A percentile compares a stretch with the other conserved stretches of the same genome.
These are phyloP conservation scores for Setomelanomma holmii DNA, from an alignment of 2,329 filamentous ascomycete species.

Conservation along the genomic window DNA sequence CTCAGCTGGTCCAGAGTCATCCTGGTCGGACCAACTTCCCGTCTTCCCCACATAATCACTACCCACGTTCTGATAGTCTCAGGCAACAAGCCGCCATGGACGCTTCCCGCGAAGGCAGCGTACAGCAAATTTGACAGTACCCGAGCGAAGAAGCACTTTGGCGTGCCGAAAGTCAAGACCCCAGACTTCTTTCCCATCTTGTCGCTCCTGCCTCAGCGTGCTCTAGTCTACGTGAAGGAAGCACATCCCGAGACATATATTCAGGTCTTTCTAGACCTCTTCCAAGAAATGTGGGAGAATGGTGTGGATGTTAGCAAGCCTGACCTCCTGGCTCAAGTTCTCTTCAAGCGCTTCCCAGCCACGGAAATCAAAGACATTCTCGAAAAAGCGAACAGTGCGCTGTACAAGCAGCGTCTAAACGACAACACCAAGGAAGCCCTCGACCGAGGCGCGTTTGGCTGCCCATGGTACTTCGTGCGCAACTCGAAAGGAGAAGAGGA, in stretches of 20 bases:
- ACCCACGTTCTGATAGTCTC: slow-evolving; percentile 1
- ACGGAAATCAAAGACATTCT: slow-evolving; percentile 65
- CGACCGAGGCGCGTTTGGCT: slow-evolving; percentile 74
- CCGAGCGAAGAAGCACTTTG: slow-evolving; percentile 62
- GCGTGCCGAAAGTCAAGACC: slow-evolving; percentile 49
- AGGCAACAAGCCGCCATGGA: slow-evolving; percentile 81
- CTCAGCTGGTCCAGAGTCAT: not conserved
- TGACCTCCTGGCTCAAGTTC: slow-evolving; percentile 56
- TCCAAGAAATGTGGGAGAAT: slow-evolving; percentile 68
- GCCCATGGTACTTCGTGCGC: slow-evolving; percentile 76
- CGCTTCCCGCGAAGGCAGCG: slow-evolving; percentile 69
- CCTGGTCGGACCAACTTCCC: not conserved
- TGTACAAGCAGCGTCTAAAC: slow-evolving; percentile 63
- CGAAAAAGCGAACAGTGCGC: slow-evolving; percentile 56
- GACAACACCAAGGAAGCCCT: slow-evolving; percentile 67
- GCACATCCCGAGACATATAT: slow-evolving; percentile 59
- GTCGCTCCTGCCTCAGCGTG: slow-evolving; percentile 67
- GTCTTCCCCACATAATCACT: not conserved
- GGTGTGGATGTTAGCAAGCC: slow-evolving; percentile 67
- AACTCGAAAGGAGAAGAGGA: slow-evolving; percentile 65
- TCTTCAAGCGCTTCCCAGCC: slow-evolving; percentile 57
- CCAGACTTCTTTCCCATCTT: slow-evolving; percentile 63
- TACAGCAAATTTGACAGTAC: slow-evolving; percentile 61
- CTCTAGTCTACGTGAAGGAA: slow-evolving; percentile 71
- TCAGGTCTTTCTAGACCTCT: slow-evolving; percentile 62